Base-by-base conservation (phyloP, 495 filamentous ascomycete genomes). In the Penicillium verhagenii region DNA sequence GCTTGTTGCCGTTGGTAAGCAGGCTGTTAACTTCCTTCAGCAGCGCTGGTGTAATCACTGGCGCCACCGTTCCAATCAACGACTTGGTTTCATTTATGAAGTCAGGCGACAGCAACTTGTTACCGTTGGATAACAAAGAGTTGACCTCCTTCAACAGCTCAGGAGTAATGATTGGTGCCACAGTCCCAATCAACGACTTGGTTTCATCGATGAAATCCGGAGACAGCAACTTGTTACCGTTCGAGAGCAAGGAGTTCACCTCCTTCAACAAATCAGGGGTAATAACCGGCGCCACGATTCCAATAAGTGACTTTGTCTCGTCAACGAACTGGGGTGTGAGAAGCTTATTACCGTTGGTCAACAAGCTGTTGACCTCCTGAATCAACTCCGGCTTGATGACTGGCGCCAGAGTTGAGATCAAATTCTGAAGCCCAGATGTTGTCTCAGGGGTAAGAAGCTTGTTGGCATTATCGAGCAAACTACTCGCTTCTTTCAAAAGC, bases 41-140 rank as follows among this genome's bases (percentile, higher is more conserved):
- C 2, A 75, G 67, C 18, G 66, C 60, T 1, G 75, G 74, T 8
- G 73, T 79, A 24, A 81, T 68, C n/a, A 77, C 59, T 18, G 76
- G 67, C 16, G 58, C 54, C 9, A 75, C 66, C 0, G 61, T 70
- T 28, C 60, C 67, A 26, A 74, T 70, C 24, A 76, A 57, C 6
- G 57, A 61, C 33, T 69, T 63, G 13, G 68, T 76, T 20, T 79
- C 64, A 48, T 68, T 66, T 20, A 67, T 65, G 43, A 70, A 67
- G 1, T 61, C 53, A 1, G 61, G 23, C 11, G 60, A 64, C 26
- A 72, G 37, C 1, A 71, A 53, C 21, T 62, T 47, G 52, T 74
- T 72, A 53, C 75, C 71, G n/a, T 76, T 72, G 10, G 59, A 54
- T 14, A 79, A 58, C 5, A 77, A 62, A 18, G 57, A 53, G 53